These are phyloP conservation scores for Delitschia confertaspora DNA, from an alignment of 495 filamentous ascomycete genomes.

Conservation along the genomic window DNA sequence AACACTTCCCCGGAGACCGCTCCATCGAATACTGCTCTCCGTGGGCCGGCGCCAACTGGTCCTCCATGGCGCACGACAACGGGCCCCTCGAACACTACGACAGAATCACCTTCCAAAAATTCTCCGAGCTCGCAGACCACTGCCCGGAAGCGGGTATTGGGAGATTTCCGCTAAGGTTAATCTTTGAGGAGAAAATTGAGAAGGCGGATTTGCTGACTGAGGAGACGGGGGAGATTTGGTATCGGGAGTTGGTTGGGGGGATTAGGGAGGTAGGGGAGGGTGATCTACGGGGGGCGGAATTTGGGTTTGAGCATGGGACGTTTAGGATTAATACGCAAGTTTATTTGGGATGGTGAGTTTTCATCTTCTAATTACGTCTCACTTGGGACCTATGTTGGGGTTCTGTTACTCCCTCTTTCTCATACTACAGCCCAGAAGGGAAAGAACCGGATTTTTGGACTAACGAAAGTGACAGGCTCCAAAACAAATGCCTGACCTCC, in stretches of 20 bases:
- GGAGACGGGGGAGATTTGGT: constrained; percentile 31
- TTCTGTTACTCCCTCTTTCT: background rate
- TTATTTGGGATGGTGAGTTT: constrained; percentile 28
- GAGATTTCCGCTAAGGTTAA: constrained; percentile 23
- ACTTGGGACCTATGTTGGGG: background rate
- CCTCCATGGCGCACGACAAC: constrained; percentile 28
- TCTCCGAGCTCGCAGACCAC: constrained; percentile 20
- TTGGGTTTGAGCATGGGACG: constrained; percentile 27
- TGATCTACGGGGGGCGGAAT: constrained; percentile 23
- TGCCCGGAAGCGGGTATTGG: constrained; percentile 11
- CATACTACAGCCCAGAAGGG: background rate
- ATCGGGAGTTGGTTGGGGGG: constrained; percentile 26
- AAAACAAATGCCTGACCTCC: constrained; percentile 11
- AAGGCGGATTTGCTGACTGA: constrained; percentile 28
- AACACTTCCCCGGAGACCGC: constrained; percentile 31
- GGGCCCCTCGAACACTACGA: constrained; percentile 35
- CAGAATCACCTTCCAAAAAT: constrained; percentile 32
- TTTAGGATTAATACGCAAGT: constrained; percentile 31
- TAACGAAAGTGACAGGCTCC: constrained; percentile 16
- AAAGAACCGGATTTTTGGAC: background rate
- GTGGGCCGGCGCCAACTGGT: constrained; percentile 33
- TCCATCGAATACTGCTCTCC: constrained; percentile 28
- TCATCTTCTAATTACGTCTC: background rate
- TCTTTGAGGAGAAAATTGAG: constrained; percentile 27
- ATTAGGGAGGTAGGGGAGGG: constrained; percentile 17